Conservation (phyloP, 2,329 filamentous ascomycete species). For the Elsinoe perseae region DNA sequence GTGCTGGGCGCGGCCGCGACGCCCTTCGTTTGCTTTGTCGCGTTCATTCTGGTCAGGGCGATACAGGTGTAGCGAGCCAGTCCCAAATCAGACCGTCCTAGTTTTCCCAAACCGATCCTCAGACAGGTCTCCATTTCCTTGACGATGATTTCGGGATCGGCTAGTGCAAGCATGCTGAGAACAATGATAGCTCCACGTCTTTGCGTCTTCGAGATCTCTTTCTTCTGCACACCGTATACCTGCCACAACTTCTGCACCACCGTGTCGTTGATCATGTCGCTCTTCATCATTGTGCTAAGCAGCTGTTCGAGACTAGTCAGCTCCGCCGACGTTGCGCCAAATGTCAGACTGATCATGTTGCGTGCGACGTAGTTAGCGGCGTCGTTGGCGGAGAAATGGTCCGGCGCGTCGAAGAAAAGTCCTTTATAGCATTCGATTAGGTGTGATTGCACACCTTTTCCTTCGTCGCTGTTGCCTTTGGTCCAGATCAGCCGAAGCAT, state of each 20-base stretch:
- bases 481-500: slow-evolving; percentile 99
- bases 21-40: slow-evolving; percentile 69
- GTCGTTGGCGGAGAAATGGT: slow-evolving; percentile 78
- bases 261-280: slow-evolving; percentile 72
- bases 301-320: slow-evolving; percentile 92
- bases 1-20: slow-evolving; percentile 57
- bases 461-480: slow-evolving; percentile 97
- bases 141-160: slow-evolving; percentile 85
- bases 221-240: slow-evolving; percentile 88
- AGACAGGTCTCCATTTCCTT: slow-evolving; percentile 94
- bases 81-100: slow-evolving; percentile 75
- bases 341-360: slow-evolving; percentile 98
- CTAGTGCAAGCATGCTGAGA: slow-evolving; percentile 89
- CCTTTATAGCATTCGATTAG: slow-evolving; percentile 94
- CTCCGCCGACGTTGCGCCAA: slow-evolving; percentile 88
- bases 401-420: slow-evolving; percentile 91
- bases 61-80: slow-evolving; percentile 94
- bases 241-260: slow-evolving; percentile 94
- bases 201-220: slow-evolving; percentile 86
- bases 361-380: slow-evolving; percentile 90
- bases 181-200: slow-evolving; percentile 91
- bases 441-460: slow-evolving; percentile 94
- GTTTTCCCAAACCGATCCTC: slow-evolving; percentile 72
- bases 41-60: slow-evolving; percentile 82
- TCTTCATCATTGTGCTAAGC: slow-evolving; percentile 95